These are phyloP conservation scores for Chytridiales sp. DNA, from an alignment of 371 early-diverging fungal species.

Conservation along the genomic window DNA sequence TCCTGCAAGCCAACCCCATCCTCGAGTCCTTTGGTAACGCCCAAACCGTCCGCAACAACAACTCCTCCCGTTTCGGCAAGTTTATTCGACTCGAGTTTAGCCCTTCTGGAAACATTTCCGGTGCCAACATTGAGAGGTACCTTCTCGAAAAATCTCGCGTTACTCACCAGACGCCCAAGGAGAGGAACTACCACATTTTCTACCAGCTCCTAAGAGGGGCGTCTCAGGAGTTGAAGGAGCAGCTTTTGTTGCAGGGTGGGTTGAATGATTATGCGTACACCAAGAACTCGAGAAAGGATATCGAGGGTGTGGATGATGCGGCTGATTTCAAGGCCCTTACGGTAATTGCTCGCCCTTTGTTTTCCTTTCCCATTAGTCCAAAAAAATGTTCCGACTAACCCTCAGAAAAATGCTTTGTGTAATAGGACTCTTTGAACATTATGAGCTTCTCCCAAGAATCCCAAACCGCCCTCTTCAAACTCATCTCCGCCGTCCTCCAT, in stretches of 20 bases:
- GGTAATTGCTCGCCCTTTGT: conserved; percentile 38
- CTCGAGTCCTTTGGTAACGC: conserved; percentile 99
- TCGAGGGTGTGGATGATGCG: conserved; percentile 93
- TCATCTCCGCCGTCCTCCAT: conserved; percentile 93
- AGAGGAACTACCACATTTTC: conserved; percentile 99
- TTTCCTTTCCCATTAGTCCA: neutral
- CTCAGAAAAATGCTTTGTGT: neutral
- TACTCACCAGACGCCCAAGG: conserved; percentile 84
- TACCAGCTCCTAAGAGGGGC: conserved; percentile 95
- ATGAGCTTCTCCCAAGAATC: conserved; percentile 82
- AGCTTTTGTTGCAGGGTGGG: conserved; percentile 67
- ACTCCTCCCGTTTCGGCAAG: conserved; percentile 99
- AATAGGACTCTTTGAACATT: conserved; percentile 74
- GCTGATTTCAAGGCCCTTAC: conserved; percentile 76
- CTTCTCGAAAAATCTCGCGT: conserved; percentile 98
- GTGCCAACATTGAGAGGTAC: conserved; percentile 98
- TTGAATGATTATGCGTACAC: conserved; percentile 80
- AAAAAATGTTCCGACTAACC: neutral
- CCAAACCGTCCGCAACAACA: conserved; percentile 98
- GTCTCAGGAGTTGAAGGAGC: conserved; percentile 54
- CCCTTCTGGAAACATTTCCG: conserved; percentile 82
- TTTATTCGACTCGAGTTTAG: conserved; percentile 98
- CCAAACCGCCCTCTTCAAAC: conserved; percentile 76
- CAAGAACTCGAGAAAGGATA: conserved; percentile 78
- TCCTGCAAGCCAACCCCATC: conserved; percentile 97